phyloP scores from a whole-genome alignment of 306 rosid genomes.

The Mimosa pudica region DNA sequence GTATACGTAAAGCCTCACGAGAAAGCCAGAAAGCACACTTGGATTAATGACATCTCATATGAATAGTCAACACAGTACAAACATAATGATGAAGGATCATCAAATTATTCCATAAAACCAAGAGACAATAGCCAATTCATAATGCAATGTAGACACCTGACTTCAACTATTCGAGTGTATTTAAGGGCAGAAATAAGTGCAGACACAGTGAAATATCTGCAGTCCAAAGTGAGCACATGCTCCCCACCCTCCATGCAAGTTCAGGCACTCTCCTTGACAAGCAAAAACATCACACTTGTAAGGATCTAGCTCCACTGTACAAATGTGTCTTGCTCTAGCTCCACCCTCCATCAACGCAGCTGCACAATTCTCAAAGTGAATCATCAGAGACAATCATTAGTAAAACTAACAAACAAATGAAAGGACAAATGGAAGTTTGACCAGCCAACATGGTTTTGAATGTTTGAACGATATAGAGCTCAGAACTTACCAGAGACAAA shows the following conservation, averaged over 20 bases:
- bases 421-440: neutral
- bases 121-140: neutral
- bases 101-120: neutral
- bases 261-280: slow-evolving; percentile 5
- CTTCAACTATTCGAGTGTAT: neutral
- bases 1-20: neutral
- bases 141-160: neutral
- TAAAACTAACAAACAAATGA: neutral
- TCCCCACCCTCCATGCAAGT: slow-evolving; percentile 1
- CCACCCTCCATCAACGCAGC: neutral
- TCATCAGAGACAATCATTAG: neutral
- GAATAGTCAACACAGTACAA: neutral
- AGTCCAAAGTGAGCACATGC: slow-evolving; percentile 22
- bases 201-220: slow-evolving; percentile 19
- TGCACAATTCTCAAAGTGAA: neutral
- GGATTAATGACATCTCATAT: neutral
- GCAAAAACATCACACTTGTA: neutral
- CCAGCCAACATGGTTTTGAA: neutral
- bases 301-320: slow-evolving; percentile 26
- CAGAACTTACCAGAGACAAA: slow-evolving; percentile 5
- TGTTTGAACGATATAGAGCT: neutral
- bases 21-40: neutral
- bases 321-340: neutral
- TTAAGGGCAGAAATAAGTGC: slow-evolving; percentile 12
- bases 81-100: neutral